Percentiles rank a stretch among this genome's conserved stretches.
phyloP scores from a whole-genome alignment of 169 alveolate genomes.

The Besnoitia besnoiti region DNA sequence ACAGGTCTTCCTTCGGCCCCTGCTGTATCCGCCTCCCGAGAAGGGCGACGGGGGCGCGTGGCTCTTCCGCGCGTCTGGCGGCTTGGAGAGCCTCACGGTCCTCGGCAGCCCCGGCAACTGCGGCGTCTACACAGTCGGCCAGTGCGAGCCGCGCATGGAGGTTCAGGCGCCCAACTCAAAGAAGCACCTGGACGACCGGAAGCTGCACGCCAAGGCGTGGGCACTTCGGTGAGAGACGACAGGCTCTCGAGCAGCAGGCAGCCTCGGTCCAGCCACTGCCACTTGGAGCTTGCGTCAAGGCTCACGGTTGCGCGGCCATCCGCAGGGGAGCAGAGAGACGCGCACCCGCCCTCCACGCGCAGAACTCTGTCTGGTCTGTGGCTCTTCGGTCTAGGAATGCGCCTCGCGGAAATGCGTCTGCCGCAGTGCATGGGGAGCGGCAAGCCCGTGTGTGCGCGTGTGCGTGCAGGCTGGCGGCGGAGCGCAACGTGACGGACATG shows the following conservation, averaged over 20 bases:
- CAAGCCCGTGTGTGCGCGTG: slow-evolving; percentile 22
- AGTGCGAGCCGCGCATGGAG: slow-evolving; percentile 86
- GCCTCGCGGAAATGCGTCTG: not conserved
- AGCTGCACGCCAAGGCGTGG: slow-evolving; percentile 81
- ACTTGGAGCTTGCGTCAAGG: too few species aligned
- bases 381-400: not conserved
- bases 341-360: not conserved
- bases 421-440: not conserved
- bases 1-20: slow-evolving; percentile 63
- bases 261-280: too few species aligned
- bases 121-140: slow-evolving; percentile 86
- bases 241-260: too few species aligned
- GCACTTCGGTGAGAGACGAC: slow-evolving; percentile 76
- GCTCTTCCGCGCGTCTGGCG: slow-evolving; percentile 36
- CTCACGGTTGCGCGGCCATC: too few species aligned
- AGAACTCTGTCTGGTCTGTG: slow-evolving; percentile 23
- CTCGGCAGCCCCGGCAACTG: slow-evolving; percentile 68
- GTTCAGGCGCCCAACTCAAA: slow-evolving; percentile 82
- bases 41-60: slow-evolving; percentile 27
- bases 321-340: not conserved
- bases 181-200: slow-evolving; percentile 75
- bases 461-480: slow-evolving; percentile 53
- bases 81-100: slow-evolving; percentile 36
- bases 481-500: slow-evolving; percentile 69
- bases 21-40: slow-evolving; percentile 52